Percentiles rank a stretch among this genome's conserved stretches.
Evolutionary conservation across 139 green algal genomes (phyloP).

Genomic region (Chlamydomonas incerta): DNA sequence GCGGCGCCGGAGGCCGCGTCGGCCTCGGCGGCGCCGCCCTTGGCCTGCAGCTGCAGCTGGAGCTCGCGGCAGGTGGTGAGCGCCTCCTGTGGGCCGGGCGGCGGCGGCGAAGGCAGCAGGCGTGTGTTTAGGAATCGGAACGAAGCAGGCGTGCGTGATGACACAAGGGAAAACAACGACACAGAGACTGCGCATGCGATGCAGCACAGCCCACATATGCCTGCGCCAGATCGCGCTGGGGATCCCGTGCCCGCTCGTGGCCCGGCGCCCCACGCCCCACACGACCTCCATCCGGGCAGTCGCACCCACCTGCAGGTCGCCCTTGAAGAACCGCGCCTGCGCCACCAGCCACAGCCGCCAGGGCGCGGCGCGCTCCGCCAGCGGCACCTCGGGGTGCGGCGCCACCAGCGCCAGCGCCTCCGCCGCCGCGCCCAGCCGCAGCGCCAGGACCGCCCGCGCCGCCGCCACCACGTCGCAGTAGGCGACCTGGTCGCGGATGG

Average conservation of each 20-base stretch:
- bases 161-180: too few species aligned
- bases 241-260: too few species aligned
- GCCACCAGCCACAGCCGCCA: constrained; percentile 54
- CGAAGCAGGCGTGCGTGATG: too few species aligned
- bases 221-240: too few species aligned
- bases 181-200: too few species aligned
- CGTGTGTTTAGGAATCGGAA: too few species aligned
- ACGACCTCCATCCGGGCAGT: not conserved
- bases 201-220: too few species aligned
- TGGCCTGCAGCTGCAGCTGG: not conserved
- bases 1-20: too few species aligned
- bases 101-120: too few species aligned
- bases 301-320: constrained; percentile 30
- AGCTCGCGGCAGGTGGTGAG: constrained; percentile 17
- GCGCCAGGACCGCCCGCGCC: constrained; percentile 24
- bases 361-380: not conserved
- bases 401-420: constrained; percentile 14
- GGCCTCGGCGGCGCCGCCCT: not conserved
- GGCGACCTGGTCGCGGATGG: constrained; percentile 27
- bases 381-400: constrained; percentile 38
- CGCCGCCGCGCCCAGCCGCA: constrained; percentile 13
- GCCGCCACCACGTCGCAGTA: constrained; percentile 59
- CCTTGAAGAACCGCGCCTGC: constrained; percentile 45
- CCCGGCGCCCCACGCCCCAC: too few species aligned
- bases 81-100: constrained; percentile 7